Conservation (phyloP, 140 eudicot species). For the Flaveria floridana region DNA sequence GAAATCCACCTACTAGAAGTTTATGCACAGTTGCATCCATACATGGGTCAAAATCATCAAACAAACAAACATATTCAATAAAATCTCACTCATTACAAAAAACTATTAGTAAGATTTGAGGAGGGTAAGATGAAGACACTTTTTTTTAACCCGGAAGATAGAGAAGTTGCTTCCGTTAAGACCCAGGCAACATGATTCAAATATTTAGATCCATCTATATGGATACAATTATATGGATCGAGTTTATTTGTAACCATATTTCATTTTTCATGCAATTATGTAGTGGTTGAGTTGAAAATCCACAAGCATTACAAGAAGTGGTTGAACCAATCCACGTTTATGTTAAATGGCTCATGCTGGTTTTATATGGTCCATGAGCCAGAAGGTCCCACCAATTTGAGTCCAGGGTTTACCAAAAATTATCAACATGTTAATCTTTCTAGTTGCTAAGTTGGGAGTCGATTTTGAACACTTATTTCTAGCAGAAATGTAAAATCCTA, state of each 20-base stretch:
- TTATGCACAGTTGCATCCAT: too few species aligned
- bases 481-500: neutral
- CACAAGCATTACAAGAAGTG: neutral
- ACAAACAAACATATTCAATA: too few species aligned
- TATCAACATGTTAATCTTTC: neutral
- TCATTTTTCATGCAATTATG: neutral
- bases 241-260: neutral
- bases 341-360: neutral
- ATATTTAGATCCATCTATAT: too few species aligned
- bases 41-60: too few species aligned
- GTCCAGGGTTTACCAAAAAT: neutral
- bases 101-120: too few species aligned
- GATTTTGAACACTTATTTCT: neutral
- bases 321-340: neutral
- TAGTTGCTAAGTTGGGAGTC: constrained; percentile 3
- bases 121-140: too few species aligned
- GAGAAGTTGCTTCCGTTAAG: too few species aligned
- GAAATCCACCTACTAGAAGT: too few species aligned
- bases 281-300: neutral
- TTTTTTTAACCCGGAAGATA: too few species aligned
- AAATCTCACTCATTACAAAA: too few species aligned
- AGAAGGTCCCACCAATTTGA: constrained; percentile 12
- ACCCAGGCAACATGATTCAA: neutral
- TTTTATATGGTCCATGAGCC: constrained; percentile 10
- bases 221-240: neutral